These are phyloP conservation scores for Ceratobasidium sp. DNA, from an alignment of 1,284 basidiomycete species.

Conservation along the genomic window DNA sequence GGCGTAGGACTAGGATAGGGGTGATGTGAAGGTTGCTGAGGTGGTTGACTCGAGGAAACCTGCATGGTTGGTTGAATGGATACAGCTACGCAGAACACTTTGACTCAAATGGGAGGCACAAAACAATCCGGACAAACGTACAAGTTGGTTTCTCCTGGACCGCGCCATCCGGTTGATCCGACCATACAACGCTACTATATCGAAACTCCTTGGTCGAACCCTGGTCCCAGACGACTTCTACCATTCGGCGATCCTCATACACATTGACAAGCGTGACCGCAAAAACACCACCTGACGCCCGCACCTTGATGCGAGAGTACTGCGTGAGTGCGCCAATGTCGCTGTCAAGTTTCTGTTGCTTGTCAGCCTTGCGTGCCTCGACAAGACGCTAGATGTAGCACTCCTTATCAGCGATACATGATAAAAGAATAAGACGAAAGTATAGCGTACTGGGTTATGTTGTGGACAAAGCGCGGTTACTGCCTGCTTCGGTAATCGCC, in stretches of 20 bases:
- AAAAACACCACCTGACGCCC: constrained; percentile 78
- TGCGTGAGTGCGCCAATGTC: constrained; percentile 73
- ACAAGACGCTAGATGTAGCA: constrained; percentile 64
- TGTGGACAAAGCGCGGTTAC: constrained; percentile 79
- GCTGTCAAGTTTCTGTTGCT: constrained; percentile 70
- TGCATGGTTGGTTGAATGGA: too few species aligned
- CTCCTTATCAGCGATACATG: constrained; percentile 27
- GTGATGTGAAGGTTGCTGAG: not conserved
- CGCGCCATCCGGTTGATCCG: constrained; percentile 38
- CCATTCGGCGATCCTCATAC: constrained; percentile 70
- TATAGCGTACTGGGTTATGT: constrained; percentile 79
- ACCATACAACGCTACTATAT: constrained; percentile 75
- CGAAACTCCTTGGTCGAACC: constrained; percentile 74
- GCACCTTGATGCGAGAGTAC: constrained; percentile 81
- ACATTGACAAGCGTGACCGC: constrained; percentile 79
- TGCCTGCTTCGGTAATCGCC: constrained; percentile 71
- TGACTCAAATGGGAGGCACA: too few species aligned
- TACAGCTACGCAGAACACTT: too few species aligned
- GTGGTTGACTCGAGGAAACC: too few species aligned
- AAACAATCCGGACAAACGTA: too few species aligned
- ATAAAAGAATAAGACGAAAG: constrained; percentile 6
- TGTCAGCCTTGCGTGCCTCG: constrained; percentile 74
- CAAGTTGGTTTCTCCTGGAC: constrained; percentile 35
- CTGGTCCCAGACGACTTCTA: constrained; percentile 84
- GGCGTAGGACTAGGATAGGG: constrained; percentile 2